Evolutionary conservation across 2,329 filamentous ascomycete genomes (phyloP).

Genomic region (Harringtonia aguacate): DNA sequence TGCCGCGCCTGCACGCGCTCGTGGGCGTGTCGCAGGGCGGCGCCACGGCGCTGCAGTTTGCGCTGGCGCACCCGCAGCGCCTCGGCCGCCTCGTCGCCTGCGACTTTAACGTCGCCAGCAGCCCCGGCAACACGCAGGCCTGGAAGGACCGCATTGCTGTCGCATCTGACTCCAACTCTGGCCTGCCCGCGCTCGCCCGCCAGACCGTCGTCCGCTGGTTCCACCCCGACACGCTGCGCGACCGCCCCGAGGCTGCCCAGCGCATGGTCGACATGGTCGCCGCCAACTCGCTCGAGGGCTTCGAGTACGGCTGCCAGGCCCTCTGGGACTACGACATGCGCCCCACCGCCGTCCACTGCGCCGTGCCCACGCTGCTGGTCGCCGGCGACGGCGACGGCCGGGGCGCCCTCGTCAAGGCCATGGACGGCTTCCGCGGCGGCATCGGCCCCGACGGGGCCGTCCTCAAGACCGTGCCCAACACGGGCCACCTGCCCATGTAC

Average conservation of each 20-base stretch:
- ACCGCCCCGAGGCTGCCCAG: conserved; percentile 34
- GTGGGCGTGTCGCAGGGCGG: conserved; percentile 76
- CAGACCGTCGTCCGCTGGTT: conserved; percentile 73
- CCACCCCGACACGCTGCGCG: conserved; percentile 40
- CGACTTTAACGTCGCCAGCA: conserved; percentile 67
- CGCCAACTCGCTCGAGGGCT: conserved; percentile 58
- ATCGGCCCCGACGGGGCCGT: conserved; percentile 45
- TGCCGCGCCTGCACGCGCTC: conserved; percentile 53
- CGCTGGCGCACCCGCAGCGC: conserved; percentile 56
- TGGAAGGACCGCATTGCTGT: conserved; percentile 69
- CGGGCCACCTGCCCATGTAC: conserved; percentile 78
- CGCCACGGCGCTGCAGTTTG: conserved; percentile 64
- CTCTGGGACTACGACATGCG: conserved; percentile 63
- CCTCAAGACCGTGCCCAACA: conserved; percentile 54
- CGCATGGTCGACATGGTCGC: conserved; percentile 60
- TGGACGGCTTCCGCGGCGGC: conserved; percentile 58
- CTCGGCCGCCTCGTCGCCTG: conserved; percentile 67
- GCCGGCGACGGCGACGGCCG: conserved; percentile 64
- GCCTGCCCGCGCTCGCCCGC: conserved; percentile 53
- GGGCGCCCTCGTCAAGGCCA: conserved; percentile 62
- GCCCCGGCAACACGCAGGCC: conserved; percentile 62
- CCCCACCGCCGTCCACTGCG: conserved; percentile 39
- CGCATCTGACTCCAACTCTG: conserved; percentile 42
- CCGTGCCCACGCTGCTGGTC: conserved; percentile 54
- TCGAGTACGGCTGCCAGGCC: conserved; percentile 56